Percentiles rank a stretch among this genome's conserved stretches.
Conservation (phyloP, 768 basidiomycete genomes). For the Agrocybe praecox region DNA sequence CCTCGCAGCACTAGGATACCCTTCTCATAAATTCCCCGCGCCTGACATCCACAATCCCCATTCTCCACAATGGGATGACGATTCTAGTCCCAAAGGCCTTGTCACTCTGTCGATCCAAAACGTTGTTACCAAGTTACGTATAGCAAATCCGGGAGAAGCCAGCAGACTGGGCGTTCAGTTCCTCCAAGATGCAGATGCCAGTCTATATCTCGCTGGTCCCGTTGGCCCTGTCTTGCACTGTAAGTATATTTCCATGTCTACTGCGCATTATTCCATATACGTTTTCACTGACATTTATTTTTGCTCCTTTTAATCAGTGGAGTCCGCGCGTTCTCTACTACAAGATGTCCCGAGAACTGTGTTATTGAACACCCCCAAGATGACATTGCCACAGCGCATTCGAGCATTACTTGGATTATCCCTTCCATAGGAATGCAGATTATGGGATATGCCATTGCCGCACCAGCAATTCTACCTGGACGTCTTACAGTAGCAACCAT, state of each 20-base stretch:
- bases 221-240: constrained; percentile 30
- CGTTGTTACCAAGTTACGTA: constrained; percentile 21
- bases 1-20: constrained; percentile 26
- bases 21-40: constrained; percentile 6
- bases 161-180: constrained; percentile 31
- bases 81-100: background rate
- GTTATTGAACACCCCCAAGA: constrained; percentile 9
- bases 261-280: no score
- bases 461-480: background rate
- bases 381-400: constrained; percentile 28
- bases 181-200: constrained; percentile 28
- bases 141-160: constrained; percentile 28
- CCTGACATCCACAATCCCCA: background rate
- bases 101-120: constrained; percentile 26
- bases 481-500: no score
- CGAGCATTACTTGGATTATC: constrained; percentile 19
- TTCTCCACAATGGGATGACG: constrained; percentile 11
- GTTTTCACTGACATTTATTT: no score
- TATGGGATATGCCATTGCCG: background rate
- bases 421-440: background rate
- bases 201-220: constrained; percentile 26
- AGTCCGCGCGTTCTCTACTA: constrained; percentile 20
- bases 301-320: no score
- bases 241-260: constrained; percentile 15
- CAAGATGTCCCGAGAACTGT: constrained; percentile 24